Conservation (phyloP, 2,329 filamentous ascomycete species). For the Talaromyces sp. region DNA sequence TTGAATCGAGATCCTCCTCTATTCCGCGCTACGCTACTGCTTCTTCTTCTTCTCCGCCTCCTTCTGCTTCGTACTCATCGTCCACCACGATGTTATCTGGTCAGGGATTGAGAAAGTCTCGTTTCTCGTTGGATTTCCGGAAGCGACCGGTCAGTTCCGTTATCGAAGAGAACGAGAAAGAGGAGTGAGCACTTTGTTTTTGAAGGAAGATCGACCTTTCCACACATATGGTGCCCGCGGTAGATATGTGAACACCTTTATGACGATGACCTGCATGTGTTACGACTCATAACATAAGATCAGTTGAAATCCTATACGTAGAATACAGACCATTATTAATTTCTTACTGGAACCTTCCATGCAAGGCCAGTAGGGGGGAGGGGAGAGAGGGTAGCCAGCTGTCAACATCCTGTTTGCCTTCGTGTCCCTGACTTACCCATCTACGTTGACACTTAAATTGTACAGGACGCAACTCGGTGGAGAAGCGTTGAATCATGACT, state of each 20-base stretch:
- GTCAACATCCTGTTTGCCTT: too few relatives aligned
- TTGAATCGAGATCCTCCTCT: background rate
- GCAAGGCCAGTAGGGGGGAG: too few relatives aligned
- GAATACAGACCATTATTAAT: too few relatives aligned
- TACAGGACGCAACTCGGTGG: too few relatives aligned
- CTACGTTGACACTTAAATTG: too few relatives aligned
- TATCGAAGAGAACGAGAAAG: constrained; percentile 11
- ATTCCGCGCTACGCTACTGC: background rate
- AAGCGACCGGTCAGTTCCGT: constrained; percentile 4
- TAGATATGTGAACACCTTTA: background rate
- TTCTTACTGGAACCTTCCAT: too few relatives aligned
- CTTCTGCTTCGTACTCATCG: background rate
- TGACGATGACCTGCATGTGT: background rate
- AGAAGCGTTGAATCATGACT: too few relatives aligned
- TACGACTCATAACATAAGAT: background rate
- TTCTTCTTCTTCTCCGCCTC: background rate
- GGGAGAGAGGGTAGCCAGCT: too few relatives aligned
- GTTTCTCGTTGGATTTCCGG: background rate
- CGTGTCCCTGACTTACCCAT: too few relatives aligned
- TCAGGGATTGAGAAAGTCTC: background rate
- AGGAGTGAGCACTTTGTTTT: background rate
- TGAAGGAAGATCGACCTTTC: background rate
- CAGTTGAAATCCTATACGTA: too few relatives aligned
- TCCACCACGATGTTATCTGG: background rate
- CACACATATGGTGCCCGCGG: background rate